Conservation (phyloP, 768 basidiomycete genomes). For the Coprinopsis sp. region DNA sequence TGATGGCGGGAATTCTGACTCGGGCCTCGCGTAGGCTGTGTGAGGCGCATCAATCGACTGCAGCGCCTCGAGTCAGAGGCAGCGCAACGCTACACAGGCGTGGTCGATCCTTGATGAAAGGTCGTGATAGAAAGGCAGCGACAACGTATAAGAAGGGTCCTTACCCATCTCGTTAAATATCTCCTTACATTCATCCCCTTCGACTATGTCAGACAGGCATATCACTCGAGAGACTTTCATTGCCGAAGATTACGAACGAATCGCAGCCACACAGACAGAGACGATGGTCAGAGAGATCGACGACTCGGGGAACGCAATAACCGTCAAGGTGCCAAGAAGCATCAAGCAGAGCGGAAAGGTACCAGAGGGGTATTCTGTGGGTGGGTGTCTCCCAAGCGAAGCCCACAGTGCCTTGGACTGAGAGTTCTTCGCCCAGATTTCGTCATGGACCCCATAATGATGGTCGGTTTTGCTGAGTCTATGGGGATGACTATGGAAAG, state of each 20-base stretch:
- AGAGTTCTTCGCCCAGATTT: not conserved
- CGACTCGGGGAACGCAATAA: not conserved
- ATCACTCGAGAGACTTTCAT: constrained; percentile 9
- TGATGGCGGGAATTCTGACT: no score
- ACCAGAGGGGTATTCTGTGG: constrained; percentile 4
- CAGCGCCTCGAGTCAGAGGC: no score
- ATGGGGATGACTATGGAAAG: not conserved
- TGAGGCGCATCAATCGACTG: no score
- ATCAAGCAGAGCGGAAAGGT: constrained; percentile 3
- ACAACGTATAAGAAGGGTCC: no score
- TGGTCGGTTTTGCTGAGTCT: not conserved
- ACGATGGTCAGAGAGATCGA: not conserved
- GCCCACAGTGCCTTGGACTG: not conserved
- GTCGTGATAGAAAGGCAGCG: no score
- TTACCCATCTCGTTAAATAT: not conserved
- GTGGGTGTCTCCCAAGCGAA: not conserved
- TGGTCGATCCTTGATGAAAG: no score
- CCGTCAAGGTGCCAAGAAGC: not conserved
- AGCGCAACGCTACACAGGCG: no score
- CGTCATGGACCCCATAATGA: not conserved
- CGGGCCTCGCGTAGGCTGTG: no score
- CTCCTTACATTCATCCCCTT: no score
- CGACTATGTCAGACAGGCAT: not conserved
- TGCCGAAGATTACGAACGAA: not conserved
- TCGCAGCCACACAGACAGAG: not conserved